Evolutionary conservation across 2,329 filamentous ascomycete species (phyloP).

Genomic region (Penicillium hesseltinei): DNA sequence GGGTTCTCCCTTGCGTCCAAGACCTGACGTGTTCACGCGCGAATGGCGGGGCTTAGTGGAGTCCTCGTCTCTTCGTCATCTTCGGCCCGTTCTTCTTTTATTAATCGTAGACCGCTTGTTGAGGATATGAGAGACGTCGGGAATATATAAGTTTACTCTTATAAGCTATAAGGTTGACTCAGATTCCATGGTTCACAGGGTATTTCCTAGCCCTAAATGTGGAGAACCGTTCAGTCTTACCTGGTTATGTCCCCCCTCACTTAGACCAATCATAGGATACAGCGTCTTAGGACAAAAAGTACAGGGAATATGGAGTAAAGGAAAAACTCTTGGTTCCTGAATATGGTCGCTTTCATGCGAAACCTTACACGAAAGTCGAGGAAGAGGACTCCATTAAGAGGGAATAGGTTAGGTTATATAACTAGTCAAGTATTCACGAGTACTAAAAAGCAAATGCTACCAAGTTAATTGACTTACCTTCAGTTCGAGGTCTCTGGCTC

Average conservation of each 20-base stretch:
- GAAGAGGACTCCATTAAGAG: background rate
- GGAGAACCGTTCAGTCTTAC: background rate
- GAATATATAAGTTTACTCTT: background rate
- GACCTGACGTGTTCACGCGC: slow-evolving; percentile 27
- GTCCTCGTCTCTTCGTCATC: background rate
- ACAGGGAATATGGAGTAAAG: background rate
- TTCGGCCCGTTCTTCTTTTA: background rate
- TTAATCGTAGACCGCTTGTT: background rate
- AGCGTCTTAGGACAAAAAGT: background rate
- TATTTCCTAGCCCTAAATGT: slow-evolving; percentile 6
- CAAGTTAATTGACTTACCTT: background rate
- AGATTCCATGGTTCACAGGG: slow-evolving; percentile 2
- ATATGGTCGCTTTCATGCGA: background rate
- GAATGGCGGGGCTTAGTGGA: slow-evolving; percentile 26
- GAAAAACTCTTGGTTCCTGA: background rate
- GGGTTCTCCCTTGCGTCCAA: slow-evolving; percentile 12
- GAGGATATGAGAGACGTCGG: background rate
- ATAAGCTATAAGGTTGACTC: background rate
- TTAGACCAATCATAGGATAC: background rate
- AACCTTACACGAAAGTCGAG: background rate
- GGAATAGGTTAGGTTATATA: background rate
- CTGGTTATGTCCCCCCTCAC: background rate
- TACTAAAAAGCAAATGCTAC: background rate
- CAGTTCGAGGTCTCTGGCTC: background rate
- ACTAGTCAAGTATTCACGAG: background rate